Evolutionary conservation across 257 asterid species (phyloP).

Genomic region (Solanum medicagineum): DNA sequence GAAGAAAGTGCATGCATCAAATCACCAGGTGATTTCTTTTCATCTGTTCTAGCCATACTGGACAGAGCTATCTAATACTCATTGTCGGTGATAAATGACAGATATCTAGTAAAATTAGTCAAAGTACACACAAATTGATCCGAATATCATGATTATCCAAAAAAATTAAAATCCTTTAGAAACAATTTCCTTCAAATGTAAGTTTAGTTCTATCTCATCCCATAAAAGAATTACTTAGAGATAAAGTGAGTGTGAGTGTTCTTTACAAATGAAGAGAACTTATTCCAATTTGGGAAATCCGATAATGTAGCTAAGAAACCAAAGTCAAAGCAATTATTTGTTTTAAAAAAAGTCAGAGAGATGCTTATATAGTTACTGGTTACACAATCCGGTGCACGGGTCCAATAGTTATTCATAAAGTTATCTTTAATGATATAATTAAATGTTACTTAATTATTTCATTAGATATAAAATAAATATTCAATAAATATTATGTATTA

Average conservation of each 20-base stretch:
- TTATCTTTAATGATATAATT: too few species aligned
- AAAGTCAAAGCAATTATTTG: not conserved
- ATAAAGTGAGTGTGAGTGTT: not conserved
- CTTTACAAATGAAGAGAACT: not conserved
- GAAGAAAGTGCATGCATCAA: not conserved
- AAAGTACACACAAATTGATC: fast-evolving
- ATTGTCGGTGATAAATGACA: not conserved
- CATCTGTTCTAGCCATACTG: too few species aligned
- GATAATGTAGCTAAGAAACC: not conserved
- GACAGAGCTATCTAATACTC: too few species aligned
- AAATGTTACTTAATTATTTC: too few species aligned
- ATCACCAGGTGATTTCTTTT: too few species aligned
- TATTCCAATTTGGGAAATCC: not conserved
- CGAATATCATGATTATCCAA: fast-evolving
- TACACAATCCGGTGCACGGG: too few species aligned
- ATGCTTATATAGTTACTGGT: not conserved
- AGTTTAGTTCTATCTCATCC: not conserved
- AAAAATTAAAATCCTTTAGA: not conserved
- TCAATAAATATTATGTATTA: too few species aligned
- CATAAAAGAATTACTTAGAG: not conserved
- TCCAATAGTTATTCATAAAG: too few species aligned
- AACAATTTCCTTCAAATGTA: not conserved
- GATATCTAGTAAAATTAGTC: fast-evolving
- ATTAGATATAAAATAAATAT: too few species aligned
- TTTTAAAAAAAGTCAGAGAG: not conserved